Conservation (phyloP, 2,329 filamentous ascomycete genomes). For the Pseudocercospora crystallina region DNA sequence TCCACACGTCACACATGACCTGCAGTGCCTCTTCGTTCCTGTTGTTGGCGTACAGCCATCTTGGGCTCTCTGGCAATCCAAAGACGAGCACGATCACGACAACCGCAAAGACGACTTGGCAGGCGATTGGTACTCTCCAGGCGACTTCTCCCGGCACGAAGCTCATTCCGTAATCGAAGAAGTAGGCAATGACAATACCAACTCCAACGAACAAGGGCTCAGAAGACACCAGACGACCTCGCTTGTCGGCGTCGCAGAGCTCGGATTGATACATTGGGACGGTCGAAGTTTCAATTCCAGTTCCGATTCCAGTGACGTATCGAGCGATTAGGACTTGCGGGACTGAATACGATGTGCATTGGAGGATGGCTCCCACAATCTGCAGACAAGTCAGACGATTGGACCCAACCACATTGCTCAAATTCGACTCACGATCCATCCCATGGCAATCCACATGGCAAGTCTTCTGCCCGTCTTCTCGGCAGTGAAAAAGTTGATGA, state of each 20-base stretch:
- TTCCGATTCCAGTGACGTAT: constrained; percentile 50
- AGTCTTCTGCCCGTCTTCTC: constrained; percentile 51
- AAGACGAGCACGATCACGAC: constrained; percentile 43
- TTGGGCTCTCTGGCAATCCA: constrained; percentile 41
- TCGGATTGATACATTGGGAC: constrained; percentile 45
- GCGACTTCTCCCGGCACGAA: constrained; percentile 44
- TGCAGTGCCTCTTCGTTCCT: constrained; percentile 35
- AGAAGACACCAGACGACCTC: constrained; percentile 35
- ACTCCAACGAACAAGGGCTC: constrained; percentile 38
- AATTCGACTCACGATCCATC: constrained; percentile 37
- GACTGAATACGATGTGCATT: constrained; percentile 45
- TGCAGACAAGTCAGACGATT: constrained; percentile 1
- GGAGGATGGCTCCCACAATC: constrained; percentile 47
- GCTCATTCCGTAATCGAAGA: constrained; percentile 40
- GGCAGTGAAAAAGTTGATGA: constrained; percentile 50
- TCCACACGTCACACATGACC: constrained; percentile 37
- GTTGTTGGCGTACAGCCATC: constrained; percentile 40
- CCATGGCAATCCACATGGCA: constrained; percentile 48
- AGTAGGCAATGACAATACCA: constrained; percentile 35
- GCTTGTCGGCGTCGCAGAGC: constrained; percentile 34
- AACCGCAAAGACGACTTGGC: constrained; percentile 41
- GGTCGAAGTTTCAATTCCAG: constrained; percentile 48
- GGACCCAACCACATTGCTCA: no score
- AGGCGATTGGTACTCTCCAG: constrained; percentile 50
- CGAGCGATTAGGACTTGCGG: constrained; percentile 49